Conservation (phyloP, 306 rosid genomes). For the Cucumis cinereus region DNA sequence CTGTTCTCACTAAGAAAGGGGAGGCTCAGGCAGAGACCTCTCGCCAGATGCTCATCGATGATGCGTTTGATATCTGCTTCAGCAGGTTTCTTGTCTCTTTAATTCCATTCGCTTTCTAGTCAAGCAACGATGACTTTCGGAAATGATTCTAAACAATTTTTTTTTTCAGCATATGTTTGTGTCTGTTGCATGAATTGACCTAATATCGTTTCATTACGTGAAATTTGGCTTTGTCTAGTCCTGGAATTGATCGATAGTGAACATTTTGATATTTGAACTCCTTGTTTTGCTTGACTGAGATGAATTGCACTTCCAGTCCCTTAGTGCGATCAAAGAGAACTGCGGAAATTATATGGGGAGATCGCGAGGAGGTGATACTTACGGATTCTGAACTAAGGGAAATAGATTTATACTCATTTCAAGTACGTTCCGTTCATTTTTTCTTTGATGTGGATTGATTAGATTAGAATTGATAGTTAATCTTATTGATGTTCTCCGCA, state of each 20-base stretch:
- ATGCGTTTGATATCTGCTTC: conserved; percentile 66
- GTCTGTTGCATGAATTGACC: not conserved
- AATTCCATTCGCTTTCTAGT: not conserved
- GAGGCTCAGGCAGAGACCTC: conserved; percentile 86
- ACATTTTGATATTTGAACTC: not conserved
- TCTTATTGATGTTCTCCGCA: not conserved
- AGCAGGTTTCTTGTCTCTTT: conserved; percentile 31
- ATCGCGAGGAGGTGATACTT: conserved; percentile 36
- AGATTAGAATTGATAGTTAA: not conserved
- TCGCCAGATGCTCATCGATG: conserved; percentile 68
- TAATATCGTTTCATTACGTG: not conserved
- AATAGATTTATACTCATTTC: conserved; percentile 88
- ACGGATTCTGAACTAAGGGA: conserved; percentile 60
- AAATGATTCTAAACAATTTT: not conserved
- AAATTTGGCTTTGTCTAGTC: not conserved
- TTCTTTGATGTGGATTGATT: not conserved
- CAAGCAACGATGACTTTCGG: not conserved
- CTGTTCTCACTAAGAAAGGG: conserved; percentile 76
- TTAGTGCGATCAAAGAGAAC: conserved; percentile 70
- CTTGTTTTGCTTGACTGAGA: not conserved
- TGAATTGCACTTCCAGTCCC: conserved; percentile 39
- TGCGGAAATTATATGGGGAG: conserved; percentile 83
- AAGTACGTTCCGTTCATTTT: conserved; percentile 29
- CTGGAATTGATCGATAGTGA: not conserved
- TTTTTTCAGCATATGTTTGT: not conserved